Evolutionary conservation across 2,329 filamentous ascomycete genomes (phyloP).

Genomic region (Exophiala spinifera): DNA sequence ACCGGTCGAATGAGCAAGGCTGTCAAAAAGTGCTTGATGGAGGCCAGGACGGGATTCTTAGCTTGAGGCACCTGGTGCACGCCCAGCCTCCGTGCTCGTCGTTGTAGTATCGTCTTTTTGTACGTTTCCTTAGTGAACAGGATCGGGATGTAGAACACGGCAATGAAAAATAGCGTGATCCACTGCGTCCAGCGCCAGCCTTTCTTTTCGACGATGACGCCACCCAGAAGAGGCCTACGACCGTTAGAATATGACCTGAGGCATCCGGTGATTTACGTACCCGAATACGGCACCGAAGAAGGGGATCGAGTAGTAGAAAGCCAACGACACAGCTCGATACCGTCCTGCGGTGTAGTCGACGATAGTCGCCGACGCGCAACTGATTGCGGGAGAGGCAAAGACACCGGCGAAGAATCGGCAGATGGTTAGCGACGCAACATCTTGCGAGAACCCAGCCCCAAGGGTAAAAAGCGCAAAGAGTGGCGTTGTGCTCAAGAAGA

Average conservation of each 20-base stretch:
- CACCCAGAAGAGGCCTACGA: slow-evolving; percentile 41
- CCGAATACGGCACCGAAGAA: slow-evolving; percentile 27
- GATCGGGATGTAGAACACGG: slow-evolving; percentile 33
- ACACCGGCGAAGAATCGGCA: slow-evolving; percentile 31
- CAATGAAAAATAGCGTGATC: slow-evolving; percentile 32
- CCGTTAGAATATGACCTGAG: background rate
- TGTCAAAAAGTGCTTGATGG: slow-evolving; percentile 36
- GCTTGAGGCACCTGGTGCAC: slow-evolving; percentile 9
- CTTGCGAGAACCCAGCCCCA: slow-evolving; percentile 25
- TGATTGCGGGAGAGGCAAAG: slow-evolving; percentile 29
- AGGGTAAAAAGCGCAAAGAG: slow-evolving; percentile 37
- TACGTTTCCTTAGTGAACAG: slow-evolving; percentile 36
- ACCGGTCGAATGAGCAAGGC: slow-evolving; percentile 52
- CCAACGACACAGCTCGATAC: slow-evolving; percentile 22
- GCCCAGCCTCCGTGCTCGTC: slow-evolving; percentile 13
- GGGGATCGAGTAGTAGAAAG: slow-evolving; percentile 28
- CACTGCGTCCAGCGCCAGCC: slow-evolving; percentile 38
- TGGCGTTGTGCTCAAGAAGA: slow-evolving; percentile 37
- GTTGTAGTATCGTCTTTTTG: slow-evolving; percentile 27
- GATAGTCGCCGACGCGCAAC: slow-evolving; percentile 31
- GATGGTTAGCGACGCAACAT: slow-evolving; percentile 22
- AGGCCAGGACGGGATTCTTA: slow-evolving; percentile 60
- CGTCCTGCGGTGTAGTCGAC: slow-evolving; percentile 27
- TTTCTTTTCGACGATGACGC: slow-evolving; percentile 61
- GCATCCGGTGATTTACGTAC: slow-evolving; percentile 4